phyloP scores from a whole-genome alignment of 805 yeast genomes.

The Candida multigemmis region DNA sequence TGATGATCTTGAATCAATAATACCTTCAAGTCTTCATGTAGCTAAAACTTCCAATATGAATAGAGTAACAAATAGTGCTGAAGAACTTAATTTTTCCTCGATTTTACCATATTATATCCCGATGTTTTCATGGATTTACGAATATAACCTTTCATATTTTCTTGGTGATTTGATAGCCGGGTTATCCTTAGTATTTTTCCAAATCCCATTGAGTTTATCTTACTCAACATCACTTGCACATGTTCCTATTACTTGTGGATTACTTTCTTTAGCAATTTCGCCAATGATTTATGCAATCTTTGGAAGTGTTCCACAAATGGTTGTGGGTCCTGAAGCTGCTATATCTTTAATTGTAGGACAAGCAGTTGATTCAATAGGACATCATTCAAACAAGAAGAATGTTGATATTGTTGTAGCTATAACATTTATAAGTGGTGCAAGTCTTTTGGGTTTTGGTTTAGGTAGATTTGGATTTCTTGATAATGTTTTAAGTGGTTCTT shows the following conservation, averaged over 20 bases:
- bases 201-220: slow-evolving; percentile 66
- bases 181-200: slow-evolving; percentile 79
- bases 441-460: slow-evolving; percentile 64
- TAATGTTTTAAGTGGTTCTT: slow-evolving; percentile 29
- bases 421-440: slow-evolving; percentile 67
- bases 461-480: slow-evolving; percentile 72
- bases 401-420: slow-evolving; percentile 50
- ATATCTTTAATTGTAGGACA: slow-evolving; percentile 37
- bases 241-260: slow-evolving; percentile 32
- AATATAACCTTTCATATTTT: slow-evolving; percentile 33
- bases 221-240: slow-evolving; percentile 34
- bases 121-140: slow-evolving; percentile 55
- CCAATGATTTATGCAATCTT: slow-evolving; percentile 32
- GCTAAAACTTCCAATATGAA: too few relatives aligned
- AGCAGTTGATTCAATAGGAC: slow-evolving; percentile 34
- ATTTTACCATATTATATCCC: slow-evolving; percentile 59
- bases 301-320: slow-evolving; percentile 39
- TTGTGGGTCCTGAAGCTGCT: slow-evolving; percentile 39
- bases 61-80: too few relatives aligned
- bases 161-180: slow-evolving; percentile 75
- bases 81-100: too few relatives aligned
- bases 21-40: too few relatives aligned
- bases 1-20: too few relatives aligned
- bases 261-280: slow-evolving; percentile 27
- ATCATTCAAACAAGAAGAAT: slow-evolving; percentile 18